Evolutionary conservation across 2,329 filamentous ascomycete species (phyloP).

Genomic region (Monosporascus cannonballus): DNA sequence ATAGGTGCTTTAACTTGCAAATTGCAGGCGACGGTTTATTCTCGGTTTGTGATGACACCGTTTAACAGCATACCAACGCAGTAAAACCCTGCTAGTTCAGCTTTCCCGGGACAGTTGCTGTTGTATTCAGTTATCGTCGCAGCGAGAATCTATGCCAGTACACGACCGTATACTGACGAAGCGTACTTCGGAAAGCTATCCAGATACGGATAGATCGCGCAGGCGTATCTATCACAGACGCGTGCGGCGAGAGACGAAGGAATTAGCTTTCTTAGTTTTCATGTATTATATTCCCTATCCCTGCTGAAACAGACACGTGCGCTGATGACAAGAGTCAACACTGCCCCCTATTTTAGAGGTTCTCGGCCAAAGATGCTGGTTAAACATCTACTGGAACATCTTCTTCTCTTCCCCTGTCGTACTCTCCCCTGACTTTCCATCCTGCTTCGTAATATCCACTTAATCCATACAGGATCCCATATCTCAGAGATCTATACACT

Average conservation of each 20-base stretch:
- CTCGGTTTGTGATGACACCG: no score
- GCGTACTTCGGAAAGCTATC: no score
- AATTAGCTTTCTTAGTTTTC: conserved; percentile 6
- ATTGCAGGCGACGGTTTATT: no score
- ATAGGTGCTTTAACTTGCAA: no score
- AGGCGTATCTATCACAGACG: conserved; percentile 1
- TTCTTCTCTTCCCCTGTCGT: background rate
- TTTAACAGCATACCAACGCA: no score
- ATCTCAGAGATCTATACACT: background rate
- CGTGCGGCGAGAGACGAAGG: background rate
- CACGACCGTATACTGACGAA: no score
- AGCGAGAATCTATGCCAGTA: no score
- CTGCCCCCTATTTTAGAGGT: background rate
- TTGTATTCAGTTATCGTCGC: no score
- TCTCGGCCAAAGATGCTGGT: background rate
- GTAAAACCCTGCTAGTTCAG: no score
- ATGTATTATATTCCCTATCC: conserved; percentile 22
- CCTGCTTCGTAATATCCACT: background rate
- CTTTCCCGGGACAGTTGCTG: no score
- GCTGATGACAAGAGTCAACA: conserved; percentile 12
- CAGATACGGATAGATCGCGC: no score
- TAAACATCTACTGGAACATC: conserved; percentile 3
- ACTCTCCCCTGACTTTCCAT: background rate
- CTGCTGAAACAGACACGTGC: conserved; percentile 13
- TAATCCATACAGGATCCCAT: background rate